Percentiles rank a stretch among this genome's conserved stretches.
phyloP scores from a whole-genome alignment of 176 grass and related monocot species.

The Zizania latifolia region DNA sequence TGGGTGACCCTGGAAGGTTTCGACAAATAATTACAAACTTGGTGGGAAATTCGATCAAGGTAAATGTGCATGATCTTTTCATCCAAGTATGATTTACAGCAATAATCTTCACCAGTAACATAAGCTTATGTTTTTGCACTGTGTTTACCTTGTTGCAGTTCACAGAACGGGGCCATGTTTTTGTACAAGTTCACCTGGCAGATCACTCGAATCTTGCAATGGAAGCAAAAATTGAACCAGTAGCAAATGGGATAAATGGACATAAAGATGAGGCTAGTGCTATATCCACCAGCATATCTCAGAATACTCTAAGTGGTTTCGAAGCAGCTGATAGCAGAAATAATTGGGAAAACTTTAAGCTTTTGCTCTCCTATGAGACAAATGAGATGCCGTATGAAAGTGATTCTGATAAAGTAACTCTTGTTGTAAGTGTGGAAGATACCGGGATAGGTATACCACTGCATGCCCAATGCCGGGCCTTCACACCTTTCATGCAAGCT shows the following conservation, averaged over 20 bases:
- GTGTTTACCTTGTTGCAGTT: constrained; percentile 51
- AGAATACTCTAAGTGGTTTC: constrained; percentile 85
- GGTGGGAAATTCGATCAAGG: constrained; percentile 94
- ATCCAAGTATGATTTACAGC: not conserved
- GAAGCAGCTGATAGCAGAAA: constrained; percentile 88
- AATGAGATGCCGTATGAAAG: constrained; percentile 33
- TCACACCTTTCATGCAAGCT: constrained; percentile 97
- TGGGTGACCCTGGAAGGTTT: constrained; percentile 97
- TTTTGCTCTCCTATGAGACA: constrained; percentile 52
- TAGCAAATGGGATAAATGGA: constrained; percentile 45
- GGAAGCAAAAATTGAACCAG: constrained; percentile 54
- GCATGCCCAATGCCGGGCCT: constrained; percentile 72
- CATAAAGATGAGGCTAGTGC: constrained; percentile 49
- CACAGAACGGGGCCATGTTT: constrained; percentile 86
- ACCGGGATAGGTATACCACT: constrained; percentile 90
- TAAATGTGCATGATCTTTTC: constrained; percentile 26
- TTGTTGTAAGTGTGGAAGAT: constrained; percentile 92
- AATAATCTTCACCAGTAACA: not conserved
- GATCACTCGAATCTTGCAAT: constrained; percentile 70
- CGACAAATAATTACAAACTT: constrained; percentile 98
- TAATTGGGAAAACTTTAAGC: constrained; percentile 83
- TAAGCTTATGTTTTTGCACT: constrained; percentile 21
- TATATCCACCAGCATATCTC: constrained; percentile 28
- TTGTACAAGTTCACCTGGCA: constrained; percentile 94
- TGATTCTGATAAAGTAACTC: constrained; percentile 59